Conservation (phyloP, 495 filamentous ascomycete genomes). For the Penicillium coprophilum region DNA sequence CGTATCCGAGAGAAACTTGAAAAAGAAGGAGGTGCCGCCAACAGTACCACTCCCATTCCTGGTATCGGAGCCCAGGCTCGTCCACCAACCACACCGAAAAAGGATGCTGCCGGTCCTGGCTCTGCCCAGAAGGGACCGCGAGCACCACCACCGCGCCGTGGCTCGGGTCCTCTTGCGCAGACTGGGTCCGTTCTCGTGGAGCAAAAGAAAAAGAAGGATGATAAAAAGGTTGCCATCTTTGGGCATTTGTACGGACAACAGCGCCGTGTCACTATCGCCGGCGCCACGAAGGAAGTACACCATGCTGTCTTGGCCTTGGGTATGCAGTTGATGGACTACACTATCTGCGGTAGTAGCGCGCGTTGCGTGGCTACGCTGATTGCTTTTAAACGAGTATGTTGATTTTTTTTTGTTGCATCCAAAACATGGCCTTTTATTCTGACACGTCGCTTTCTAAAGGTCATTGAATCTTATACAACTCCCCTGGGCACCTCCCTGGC, state of each 20-base stretch:
- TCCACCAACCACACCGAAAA: slow-evolving; percentile 45
- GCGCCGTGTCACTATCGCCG: slow-evolving; percentile 66
- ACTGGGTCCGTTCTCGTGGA: slow-evolving; percentile 25
- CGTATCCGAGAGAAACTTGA: slow-evolving; percentile 62
- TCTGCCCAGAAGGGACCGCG: slow-evolving; percentile 41
- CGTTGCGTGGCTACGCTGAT: slow-evolving; percentile 83
- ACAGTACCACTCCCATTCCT: slow-evolving; percentile 25
- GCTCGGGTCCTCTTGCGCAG: slow-evolving; percentile 45
- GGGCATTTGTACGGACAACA: slow-evolving; percentile 79
- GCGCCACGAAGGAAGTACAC: slow-evolving; percentile 85
- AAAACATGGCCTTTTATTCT: slow-evolving; percentile 12
- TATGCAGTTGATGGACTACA: slow-evolving; percentile 86
- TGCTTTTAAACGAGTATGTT: slow-evolving; percentile 80
- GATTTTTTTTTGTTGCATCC: neutral
- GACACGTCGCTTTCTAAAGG: slow-evolving; percentile 45
- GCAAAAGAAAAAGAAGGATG: slow-evolving; percentile 54
- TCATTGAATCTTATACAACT: slow-evolving; percentile 88
- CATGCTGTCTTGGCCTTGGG: slow-evolving; percentile 82
- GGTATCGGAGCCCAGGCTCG: slow-evolving; percentile 23
- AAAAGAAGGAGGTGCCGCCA: slow-evolving; percentile 34
- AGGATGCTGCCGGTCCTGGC: slow-evolving; percentile 35
- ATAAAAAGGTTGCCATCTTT: slow-evolving; percentile 76
- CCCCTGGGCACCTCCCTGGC: slow-evolving; percentile 78
- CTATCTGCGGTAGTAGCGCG: slow-evolving; percentile 85
- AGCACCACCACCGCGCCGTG: slow-evolving; percentile 33